A percentile compares a stretch with the other conserved stretches of the same genome.
Conservation (phyloP, 108 stramenopile genomes). For the Seminavis robusta region DNA sequence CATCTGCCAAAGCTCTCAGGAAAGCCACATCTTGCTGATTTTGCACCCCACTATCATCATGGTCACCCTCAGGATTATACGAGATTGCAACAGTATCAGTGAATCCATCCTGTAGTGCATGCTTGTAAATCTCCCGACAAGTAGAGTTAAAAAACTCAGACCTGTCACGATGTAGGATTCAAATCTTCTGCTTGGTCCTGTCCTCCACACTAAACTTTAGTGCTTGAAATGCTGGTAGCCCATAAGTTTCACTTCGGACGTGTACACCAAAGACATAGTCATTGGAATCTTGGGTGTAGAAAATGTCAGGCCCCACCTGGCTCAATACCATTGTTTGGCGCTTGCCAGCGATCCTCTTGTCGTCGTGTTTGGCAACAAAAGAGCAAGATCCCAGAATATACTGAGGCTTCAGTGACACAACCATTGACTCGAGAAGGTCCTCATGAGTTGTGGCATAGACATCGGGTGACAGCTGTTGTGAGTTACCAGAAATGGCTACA, state of each 20-base stretch:
- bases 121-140: slow-evolving; percentile 27
- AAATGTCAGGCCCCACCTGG: slow-evolving; percentile 51
- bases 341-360: slow-evolving; percentile 27
- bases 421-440: slow-evolving; percentile 1
- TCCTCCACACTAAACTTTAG: slow-evolving; percentile 24
- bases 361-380: too few relatives aligned
- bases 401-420: too few relatives aligned
- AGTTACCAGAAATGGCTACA: slow-evolving; percentile 38
- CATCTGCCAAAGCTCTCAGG: neutral
- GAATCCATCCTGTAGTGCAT: slow-evolving; percentile 16
- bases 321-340: slow-evolving; percentile 33
- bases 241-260: slow-evolving; percentile 41
- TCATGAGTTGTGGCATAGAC: slow-evolving; percentile 26
- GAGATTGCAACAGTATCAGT: slow-evolving; percentile 3
- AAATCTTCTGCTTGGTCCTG: slow-evolving; percentile 15
- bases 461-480: slow-evolving; percentile 1
- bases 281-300: slow-evolving; percentile 31
- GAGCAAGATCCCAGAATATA: too few relatives aligned
- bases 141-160: slow-evolving; percentile 48
- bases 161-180: slow-evolving; percentile 27
- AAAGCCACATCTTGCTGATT: slow-evolving; percentile 34
- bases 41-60: slow-evolving; percentile 18
- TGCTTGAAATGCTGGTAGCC: slow-evolving; percentile 21
- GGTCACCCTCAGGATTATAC: slow-evolving; percentile 35
- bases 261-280: slow-evolving; percentile 59